A percentile compares a stretch with the other conserved stretches of the same genome.
Conservation (phyloP, 768 basidiomycete genomes). For the Leucocoprinus leucothites region DNA sequence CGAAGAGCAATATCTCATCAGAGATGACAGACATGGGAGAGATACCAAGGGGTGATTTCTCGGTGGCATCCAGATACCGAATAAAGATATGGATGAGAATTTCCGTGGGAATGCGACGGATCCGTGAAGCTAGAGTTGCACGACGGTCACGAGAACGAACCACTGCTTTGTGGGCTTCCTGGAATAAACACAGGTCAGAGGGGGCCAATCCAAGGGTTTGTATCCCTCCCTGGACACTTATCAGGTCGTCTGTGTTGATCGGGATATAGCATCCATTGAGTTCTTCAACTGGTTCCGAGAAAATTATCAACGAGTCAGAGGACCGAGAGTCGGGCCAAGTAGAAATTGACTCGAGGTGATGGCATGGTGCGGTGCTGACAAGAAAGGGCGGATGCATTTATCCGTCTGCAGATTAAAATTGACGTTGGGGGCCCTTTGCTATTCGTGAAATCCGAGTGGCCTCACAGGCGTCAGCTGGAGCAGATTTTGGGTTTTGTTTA, state of each 20-base stretch:
- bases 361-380: no score
- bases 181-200: conserved; percentile 12
- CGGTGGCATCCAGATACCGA: conserved; percentile 7
- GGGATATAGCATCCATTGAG: conserved; percentile 19
- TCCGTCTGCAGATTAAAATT: no score
- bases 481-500: no score
- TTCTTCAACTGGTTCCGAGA: conserved; percentile 18
- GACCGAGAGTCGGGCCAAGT: background rate
- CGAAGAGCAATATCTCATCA: conserved; percentile 38
- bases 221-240: conserved; percentile 15
- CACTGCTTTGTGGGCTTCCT: no score
- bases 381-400: no score
- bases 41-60: conserved; percentile 16
- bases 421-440: no score
- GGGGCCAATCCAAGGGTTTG: conserved; percentile 8
- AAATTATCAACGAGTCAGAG: conserved; percentile 2
- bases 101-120: conserved; percentile 23
- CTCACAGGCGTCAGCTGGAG: no score
- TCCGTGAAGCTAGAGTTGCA: conserved; percentile 17
- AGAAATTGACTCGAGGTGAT: no score
- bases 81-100: conserved; percentile 18
- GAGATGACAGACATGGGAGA: conserved; percentile 38
- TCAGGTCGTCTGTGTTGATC: conserved; percentile 16
- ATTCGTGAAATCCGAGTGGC: no score
- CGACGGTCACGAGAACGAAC: conserved; percentile 21